A percentile compares a stretch with the other conserved stretches of the same genome.
These are phyloP conservation scores for Mortierella polycephala DNA, from an alignment of 371 early-diverging fungal species.

Conservation along the genomic window DNA sequence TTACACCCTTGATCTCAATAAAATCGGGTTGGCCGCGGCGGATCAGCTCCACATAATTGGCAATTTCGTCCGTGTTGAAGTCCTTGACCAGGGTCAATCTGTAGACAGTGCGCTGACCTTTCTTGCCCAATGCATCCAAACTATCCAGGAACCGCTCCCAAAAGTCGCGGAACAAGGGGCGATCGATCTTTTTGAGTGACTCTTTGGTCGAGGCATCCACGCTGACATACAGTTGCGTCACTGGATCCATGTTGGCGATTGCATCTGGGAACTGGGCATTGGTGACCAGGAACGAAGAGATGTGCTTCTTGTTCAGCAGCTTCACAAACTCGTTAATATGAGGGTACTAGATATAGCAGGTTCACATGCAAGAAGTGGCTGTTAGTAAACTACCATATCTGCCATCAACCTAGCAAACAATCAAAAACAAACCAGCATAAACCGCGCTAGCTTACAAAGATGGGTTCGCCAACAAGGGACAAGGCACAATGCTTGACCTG, in stretches of 20 bases:
- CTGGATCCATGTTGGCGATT: slow-evolving; percentile 72
- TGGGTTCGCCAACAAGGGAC: slow-evolving; percentile 82
- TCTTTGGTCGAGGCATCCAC: slow-evolving; percentile 87
- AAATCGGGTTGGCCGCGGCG: slow-evolving; percentile 81
- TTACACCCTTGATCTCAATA: slow-evolving; percentile 83
- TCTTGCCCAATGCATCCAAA: slow-evolving; percentile 72
- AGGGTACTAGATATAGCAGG: slow-evolving; percentile 64
- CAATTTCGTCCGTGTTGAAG: slow-evolving; percentile 78
- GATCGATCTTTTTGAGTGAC: slow-evolving; percentile 80
- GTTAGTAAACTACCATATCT: neutral
- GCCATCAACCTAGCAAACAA: neutral
- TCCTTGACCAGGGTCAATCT: slow-evolving; percentile 85
- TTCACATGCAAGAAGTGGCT: neutral
- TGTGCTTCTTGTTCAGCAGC: slow-evolving; percentile 73
- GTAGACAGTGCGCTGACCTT: slow-evolving; percentile 82
- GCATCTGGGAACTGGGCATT: slow-evolving; percentile 87
- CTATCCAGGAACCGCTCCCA: slow-evolving; percentile 85
- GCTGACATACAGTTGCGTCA: slow-evolving; percentile 85
- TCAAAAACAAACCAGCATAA: neutral
- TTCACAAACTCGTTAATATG: slow-evolving; percentile 85
- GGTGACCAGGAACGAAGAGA: slow-evolving; percentile 85
- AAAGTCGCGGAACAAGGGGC: slow-evolving; percentile 83
- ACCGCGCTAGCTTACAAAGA: slow-evolving; percentile 62
- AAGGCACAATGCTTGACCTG: slow-evolving; percentile 79
- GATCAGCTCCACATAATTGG: slow-evolving; percentile 78